A percentile compares a stretch with the other conserved stretches of the same genome.
Evolutionary conservation across 495 filamentous ascomycete species (phyloP).

Genomic region (Rhypophila decipiens): DNA sequence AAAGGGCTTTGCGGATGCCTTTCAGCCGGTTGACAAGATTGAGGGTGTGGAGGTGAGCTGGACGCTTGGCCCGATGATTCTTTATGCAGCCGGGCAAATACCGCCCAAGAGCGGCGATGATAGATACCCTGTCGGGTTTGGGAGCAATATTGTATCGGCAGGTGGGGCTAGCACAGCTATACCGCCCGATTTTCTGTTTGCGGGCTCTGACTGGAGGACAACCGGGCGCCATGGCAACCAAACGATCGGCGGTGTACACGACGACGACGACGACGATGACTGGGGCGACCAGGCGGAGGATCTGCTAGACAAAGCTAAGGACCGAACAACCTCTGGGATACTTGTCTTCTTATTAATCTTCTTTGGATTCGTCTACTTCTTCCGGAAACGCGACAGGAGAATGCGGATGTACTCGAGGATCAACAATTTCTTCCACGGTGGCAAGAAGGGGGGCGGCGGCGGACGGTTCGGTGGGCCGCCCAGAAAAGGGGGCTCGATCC

Average conservation of each 20-base stretch:
- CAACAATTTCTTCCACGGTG: slow-evolving; percentile 42
- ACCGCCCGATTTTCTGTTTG: slow-evolving; percentile 77
- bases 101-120: slow-evolving; percentile 51
- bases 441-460: slow-evolving; percentile 27
- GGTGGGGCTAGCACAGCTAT: slow-evolving; percentile 27
- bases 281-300: slow-evolving; percentile 59
- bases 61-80: slow-evolving; percentile 96
- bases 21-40: slow-evolving; percentile 92
- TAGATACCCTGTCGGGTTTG: slow-evolving; percentile 78
- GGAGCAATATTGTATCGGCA: slow-evolving; percentile 55
- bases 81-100: slow-evolving; percentile 89
- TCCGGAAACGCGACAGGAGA: slow-evolving; percentile 63
- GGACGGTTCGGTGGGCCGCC: slow-evolving; percentile 29
- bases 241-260: slow-evolving; percentile 22
- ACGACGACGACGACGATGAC: slow-evolving; percentile 49
- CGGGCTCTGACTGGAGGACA: slow-evolving; percentile 56
- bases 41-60: slow-evolving; percentile 92
- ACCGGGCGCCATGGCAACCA: slow-evolving; percentile 10
- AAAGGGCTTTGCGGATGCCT: slow-evolving; percentile 79
- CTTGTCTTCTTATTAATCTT: slow-evolving; percentile 61
- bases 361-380: slow-evolving; percentile 54
- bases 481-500: slow-evolving; percentile 43
- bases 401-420: slow-evolving; percentile 57
- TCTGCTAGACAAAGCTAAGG: slow-evolving; percentile 55
- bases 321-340: slow-evolving; percentile 70